Conservation (phyloP, 1,284 basidiomycete species). For the Leccinum fallax region DNA sequence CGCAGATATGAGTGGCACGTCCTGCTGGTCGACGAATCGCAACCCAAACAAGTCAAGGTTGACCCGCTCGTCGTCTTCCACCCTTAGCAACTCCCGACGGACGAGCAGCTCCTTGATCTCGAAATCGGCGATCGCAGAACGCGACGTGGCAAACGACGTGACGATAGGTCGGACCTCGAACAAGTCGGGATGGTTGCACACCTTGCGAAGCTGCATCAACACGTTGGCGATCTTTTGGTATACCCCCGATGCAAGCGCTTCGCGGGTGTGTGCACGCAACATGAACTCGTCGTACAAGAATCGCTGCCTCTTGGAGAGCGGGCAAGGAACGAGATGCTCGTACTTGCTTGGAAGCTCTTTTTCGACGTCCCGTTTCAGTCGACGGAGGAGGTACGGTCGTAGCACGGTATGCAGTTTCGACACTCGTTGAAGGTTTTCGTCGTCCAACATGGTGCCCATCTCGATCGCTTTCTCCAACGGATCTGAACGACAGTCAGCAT, state of each 20-base stretch:
- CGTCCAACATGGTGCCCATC: constrained; percentile 76
- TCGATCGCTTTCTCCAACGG: constrained; percentile 95
- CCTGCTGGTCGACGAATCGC: constrained; percentile 58
- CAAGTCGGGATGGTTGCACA: constrained; percentile 95
- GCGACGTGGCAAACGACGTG: constrained; percentile 88
- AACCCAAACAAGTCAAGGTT: constrained; percentile 72
- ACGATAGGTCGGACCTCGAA: constrained; percentile 95
- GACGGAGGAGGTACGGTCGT: constrained; percentile 91
- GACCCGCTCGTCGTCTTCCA: constrained; percentile 50
- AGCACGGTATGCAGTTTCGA: constrained; percentile 91
- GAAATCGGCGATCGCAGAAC: constrained; percentile 81
- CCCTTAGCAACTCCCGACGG: constrained; percentile 63
- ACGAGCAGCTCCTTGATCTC: constrained; percentile 91
- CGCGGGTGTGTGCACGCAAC: constrained; percentile 86
- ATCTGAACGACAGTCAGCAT: constrained; percentile 48
- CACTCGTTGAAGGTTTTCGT: constrained; percentile 87
- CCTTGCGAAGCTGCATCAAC: constrained; percentile 94
- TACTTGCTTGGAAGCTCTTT: constrained; percentile 95
- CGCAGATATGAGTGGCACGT: constrained; percentile 55
- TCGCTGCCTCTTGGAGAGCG: constrained; percentile 92
- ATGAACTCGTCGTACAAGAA: constrained; percentile 99
- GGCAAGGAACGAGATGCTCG: constrained; percentile 92
- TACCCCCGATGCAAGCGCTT: constrained; percentile 83
- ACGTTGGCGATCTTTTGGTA: constrained; percentile 96
- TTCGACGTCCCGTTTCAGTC: constrained; percentile 95